These are phyloP conservation scores for Fusarium irregulare DNA, from an alignment of 2,329 filamentous ascomycete genomes.

Conservation along the genomic window DNA sequence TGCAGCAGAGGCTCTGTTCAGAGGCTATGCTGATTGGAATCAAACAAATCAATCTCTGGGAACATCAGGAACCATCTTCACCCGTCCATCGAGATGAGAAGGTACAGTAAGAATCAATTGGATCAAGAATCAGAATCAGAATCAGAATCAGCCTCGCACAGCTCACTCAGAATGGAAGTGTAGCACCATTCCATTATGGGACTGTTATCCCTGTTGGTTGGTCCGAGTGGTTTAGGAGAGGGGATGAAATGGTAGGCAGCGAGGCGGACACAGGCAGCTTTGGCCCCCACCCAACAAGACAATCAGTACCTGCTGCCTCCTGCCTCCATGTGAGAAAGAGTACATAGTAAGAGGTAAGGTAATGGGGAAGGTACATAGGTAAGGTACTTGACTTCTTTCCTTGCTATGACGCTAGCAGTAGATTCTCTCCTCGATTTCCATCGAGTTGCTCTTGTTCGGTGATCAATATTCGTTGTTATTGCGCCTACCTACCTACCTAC, in stretches of 20 bases:
- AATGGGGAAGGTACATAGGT: constrained; percentile 6
- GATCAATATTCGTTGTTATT: not conserved
- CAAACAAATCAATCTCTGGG: not conserved
- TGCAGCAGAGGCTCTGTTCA: not conserved
- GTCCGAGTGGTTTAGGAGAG: constrained; percentile 33
- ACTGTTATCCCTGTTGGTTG: constrained; percentile 25
- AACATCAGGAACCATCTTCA: not conserved
- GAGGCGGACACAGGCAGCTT: constrained; percentile 41
- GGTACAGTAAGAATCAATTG: not conserved
- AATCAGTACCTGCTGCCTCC: not conserved
- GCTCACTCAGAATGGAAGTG: constrained; percentile 39
- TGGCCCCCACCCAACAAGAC: constrained; percentile 11
- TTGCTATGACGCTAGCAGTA: not conserved
- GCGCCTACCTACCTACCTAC: not conserved
- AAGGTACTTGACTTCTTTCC: not conserved
- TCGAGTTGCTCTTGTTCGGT: not conserved
- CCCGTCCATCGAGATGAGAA: not conserved
- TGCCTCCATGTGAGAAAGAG: not conserved
- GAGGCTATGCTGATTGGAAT: not conserved
- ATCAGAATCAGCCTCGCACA: constrained; percentile 36
- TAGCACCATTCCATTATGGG: constrained; percentile 1
- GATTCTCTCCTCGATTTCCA: not conserved
- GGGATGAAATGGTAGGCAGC: constrained; percentile 40
- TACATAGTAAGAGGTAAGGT: not conserved
- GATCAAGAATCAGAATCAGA: not conserved